Base-by-base conservation (phyloP, 73 alveolate species). In the Effrenium voratum region DNA sequence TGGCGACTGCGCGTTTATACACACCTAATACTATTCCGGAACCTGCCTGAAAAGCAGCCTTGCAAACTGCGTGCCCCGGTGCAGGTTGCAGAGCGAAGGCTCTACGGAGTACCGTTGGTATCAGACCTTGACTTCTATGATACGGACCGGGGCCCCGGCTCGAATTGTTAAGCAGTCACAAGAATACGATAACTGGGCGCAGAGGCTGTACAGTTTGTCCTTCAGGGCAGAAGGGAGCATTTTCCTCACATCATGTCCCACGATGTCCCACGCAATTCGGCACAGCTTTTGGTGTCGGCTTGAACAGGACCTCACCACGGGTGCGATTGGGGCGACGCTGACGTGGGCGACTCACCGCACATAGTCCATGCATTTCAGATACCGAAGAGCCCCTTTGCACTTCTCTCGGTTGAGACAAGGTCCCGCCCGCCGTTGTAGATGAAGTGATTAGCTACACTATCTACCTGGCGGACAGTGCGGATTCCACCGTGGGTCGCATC, bases 61-160 rank as follows among this genome's bases (percentile, higher is more conserved):
- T n/a, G n/a, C n/a, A n/a, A n/a, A n/a, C n/a, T n/a, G n/a, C n/a
- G n/a, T n/a, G n/a, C n/a, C n/a, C n/a, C 36, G 76, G 8, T 13
- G 40, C 40, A 76, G 68, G 94, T 34, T 13, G 57, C 75, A 16
- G 82, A 43, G 8, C 94, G 94, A 45, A 44, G 94, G 47, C n/a
- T 66, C 28, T 85, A 85, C 81, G 75, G 82, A 12, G 94, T 85
- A 32, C 94, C 94, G 82, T n/a, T 85, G 80, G 82, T 68, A 40
- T 26, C 94, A 1, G 16, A 32, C 94, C n/a, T 85, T 60, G 82
- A 85, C 2, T 85, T 85, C 63, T 19, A 40, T 32, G 94, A 85
- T n/a, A 45, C 59, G 81, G 94, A 57, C 66, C 49, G 5, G 92
- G n/a, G 40, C 77, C 32, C 77, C 26, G 77, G 40, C 13, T 19